Base-by-base conservation (phyloP, 805 yeast genomes). In the Wickerhamiella azymoides region DNA sequence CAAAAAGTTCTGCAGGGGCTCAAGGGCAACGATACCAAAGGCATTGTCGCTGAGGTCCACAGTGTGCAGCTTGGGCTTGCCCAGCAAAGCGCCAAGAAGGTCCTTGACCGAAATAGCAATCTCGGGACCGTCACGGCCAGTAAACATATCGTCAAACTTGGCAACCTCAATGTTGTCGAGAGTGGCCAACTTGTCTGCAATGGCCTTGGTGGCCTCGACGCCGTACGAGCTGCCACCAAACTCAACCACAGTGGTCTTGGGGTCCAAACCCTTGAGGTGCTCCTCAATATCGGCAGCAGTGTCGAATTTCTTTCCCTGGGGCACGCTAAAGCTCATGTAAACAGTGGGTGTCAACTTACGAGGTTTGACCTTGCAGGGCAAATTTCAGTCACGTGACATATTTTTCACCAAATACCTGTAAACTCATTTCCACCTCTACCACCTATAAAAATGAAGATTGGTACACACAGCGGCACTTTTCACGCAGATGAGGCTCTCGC, bases 401-500 rank as follows among this genome's bases (percentile, higher is more conserved):
- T n/a, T 6, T 10, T 5, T 13, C 14, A 30, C 11, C 11, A 30
- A 30, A 10, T n/a, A 11, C 33, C 4, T 13, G 16, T n/a, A 13
- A 13, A 3, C 7, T n/a, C 16, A 30, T 30, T 30, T 27, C n/a
- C 11, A n/a, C n/a, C n/a, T n/a, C n/a, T n/a, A n/a, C 30, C 30
- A 27, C 28, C 10, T 10, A 5, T 9, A 26, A 26, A 26, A 3
- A 30, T 77, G 49, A 77, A 75, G 57, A 83, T 88, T 47, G 89
- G 95, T 59, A 88, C 95, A 10, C 69, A 61, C 49, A 57, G 57
- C 41, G 98, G 98, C 7, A 73, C 86, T 0, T 92, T 92, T 71
- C 98, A 92, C 60, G 97, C 97, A 10, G 98, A 92, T 62, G 98
- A 92, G 63, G 79, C 94, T 10, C 71, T 92, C 43, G 98, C 97